Evolutionary conservation across 306 rosid genomes (phyloP).

Genomic region (Dalbergia cultrata): DNA sequence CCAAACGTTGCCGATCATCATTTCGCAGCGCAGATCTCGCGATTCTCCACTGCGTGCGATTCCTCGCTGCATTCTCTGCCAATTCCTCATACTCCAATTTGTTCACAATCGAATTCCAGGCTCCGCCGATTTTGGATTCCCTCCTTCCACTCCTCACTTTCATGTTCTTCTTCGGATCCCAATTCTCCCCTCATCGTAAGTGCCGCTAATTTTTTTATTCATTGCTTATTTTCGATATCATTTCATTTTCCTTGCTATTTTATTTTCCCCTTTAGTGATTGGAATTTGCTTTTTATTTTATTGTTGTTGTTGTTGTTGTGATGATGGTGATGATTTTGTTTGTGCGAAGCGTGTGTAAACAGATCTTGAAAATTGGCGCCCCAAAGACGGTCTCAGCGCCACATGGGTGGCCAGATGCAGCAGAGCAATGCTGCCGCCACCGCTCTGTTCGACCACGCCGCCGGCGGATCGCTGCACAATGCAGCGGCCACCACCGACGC

Average conservation of each 20-base stretch:
- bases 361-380: slow-evolving; percentile 99
- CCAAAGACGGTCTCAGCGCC: slow-evolving; percentile 99
- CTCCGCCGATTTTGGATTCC: slow-evolving; percentile 55
- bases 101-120: slow-evolving; percentile 41
- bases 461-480: slow-evolving; percentile 72
- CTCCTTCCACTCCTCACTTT: slow-evolving; percentile 48
- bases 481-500: slow-evolving; percentile 80
- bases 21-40: slow-evolving; percentile 55
- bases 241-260: neutral
- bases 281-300: neutral
- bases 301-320: neutral
- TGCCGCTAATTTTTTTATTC: neutral
- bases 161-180: slow-evolving; percentile 71
- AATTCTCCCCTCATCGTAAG: slow-evolving; percentile 75
- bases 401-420: slow-evolving; percentile 99
- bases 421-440: slow-evolving; percentile 98
- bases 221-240: neutral
- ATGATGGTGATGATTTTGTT: neutral
- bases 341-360: slow-evolving; percentile 62
- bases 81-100: slow-evolving; percentile 25
- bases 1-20: slow-evolving; percentile 30
- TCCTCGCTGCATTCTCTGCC: slow-evolving; percentile 6
- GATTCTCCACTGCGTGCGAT: slow-evolving; percentile 35
- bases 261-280: neutral
- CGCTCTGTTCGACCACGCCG: slow-evolving; percentile 79